Evolutionary conservation across 2,329 filamentous ascomycete species (phyloP).

Genomic region (Hypoxylon sp.): DNA sequence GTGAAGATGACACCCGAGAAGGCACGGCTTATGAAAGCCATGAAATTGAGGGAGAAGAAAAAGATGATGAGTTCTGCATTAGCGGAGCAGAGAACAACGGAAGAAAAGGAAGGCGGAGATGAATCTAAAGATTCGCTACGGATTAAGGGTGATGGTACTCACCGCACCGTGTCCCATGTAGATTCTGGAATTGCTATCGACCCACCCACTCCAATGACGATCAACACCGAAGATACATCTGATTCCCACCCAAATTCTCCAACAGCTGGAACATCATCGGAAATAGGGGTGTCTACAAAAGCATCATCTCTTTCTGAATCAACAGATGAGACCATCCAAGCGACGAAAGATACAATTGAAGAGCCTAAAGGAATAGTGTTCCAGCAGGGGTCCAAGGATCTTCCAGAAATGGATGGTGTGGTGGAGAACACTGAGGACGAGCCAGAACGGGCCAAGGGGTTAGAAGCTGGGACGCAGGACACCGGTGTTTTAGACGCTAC

Average conservation of each 20-base stretch:
- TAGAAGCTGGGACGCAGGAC: slow-evolving; percentile 38
- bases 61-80: slow-evolving; percentile 60
- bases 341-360: slow-evolving; percentile 55
- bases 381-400: slow-evolving; percentile 30
- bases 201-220: slow-evolving; percentile 55
- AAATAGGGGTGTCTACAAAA: slow-evolving; percentile 72
- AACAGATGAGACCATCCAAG: slow-evolving; percentile 71
- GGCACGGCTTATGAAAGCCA: slow-evolving; percentile 91
- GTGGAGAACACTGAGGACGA: slow-evolving; percentile 18
- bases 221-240: slow-evolving; percentile 63
- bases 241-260: slow-evolving; percentile 73
- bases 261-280: slow-evolving; percentile 64
- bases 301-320: slow-evolving; percentile 75
- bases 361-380: slow-evolving; percentile 28
- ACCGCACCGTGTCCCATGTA: slow-evolving; percentile 61
- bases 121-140: slow-evolving; percentile 49
- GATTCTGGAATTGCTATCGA: slow-evolving; percentile 71
- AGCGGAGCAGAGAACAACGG: slow-evolving; percentile 47
- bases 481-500: slow-evolving; percentile 43
- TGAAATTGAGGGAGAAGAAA: slow-evolving; percentile 90
- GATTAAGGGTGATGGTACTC: slow-evolving; percentile 53
- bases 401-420: slow-evolving; percentile 27
- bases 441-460: slow-evolving; percentile 30
- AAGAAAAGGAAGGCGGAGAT: slow-evolving; percentile 44
- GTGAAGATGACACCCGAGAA: slow-evolving; percentile 86